These are phyloP conservation scores for Trichoderma brevicompactum DNA, from an alignment of 2,329 filamentous ascomycete species.

Conservation along the genomic window DNA sequence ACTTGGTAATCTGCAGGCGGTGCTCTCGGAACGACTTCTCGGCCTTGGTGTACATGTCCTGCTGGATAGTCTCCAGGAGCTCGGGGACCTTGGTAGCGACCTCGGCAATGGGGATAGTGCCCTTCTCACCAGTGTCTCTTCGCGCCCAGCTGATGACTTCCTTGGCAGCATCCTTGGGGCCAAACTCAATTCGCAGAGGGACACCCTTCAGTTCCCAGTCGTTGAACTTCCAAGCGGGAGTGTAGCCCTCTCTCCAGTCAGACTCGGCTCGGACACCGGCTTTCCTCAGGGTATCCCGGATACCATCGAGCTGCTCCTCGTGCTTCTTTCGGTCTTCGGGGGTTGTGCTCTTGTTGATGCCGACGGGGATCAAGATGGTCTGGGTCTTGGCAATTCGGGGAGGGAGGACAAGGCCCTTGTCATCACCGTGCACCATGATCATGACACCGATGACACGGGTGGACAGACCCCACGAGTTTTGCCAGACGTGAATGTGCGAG, in stretches of 20 bases:
- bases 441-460: slow-evolving; percentile 98
- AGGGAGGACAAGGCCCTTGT: slow-evolving; percentile 92
- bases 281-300: slow-evolving; percentile 70
- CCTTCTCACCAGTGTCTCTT: slow-evolving; percentile 85
- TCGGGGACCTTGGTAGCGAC: slow-evolving; percentile 74
- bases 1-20: slow-evolving; percentile 79
- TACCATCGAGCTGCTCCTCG: slow-evolving; percentile 72
- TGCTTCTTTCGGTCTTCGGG: slow-evolving; percentile 79
- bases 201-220: slow-evolving; percentile 98
- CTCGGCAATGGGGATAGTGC: slow-evolving; percentile 74
- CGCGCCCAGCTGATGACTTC: slow-evolving; percentile 83
- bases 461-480: slow-evolving; percentile 98
- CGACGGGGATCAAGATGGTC: slow-evolving; percentile 86
- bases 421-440: slow-evolving; percentile 97
- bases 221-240: slow-evolving; percentile 97
- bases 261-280: slow-evolving; percentile 77
- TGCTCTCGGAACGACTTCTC: slow-evolving; percentile 79
- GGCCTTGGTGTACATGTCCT: slow-evolving; percentile 77
- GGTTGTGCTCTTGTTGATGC: slow-evolving; percentile 84
- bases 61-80: slow-evolving; percentile 88
- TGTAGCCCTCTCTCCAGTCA: slow-evolving; percentile 88
- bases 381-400: slow-evolving; percentile 88
- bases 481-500: slow-evolving; percentile 86
- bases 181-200: slow-evolving; percentile 91
- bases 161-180: slow-evolving; percentile 89